Base-by-base conservation (phyloP, 2,329 filamentous ascomycete genomes). In the Diaporthe citri region DNA sequence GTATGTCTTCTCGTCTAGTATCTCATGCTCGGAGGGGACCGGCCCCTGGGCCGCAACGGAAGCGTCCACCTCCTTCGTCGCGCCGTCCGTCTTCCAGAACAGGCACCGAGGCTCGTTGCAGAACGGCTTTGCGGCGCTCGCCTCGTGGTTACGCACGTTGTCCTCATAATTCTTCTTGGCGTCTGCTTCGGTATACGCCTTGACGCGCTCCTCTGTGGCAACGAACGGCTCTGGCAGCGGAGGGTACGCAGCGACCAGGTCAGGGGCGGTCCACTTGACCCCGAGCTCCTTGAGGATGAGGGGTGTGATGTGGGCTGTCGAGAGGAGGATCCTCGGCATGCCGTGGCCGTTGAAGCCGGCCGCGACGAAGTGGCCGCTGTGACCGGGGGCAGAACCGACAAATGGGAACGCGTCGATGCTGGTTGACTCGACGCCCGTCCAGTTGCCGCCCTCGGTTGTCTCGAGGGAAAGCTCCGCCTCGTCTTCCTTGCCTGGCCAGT, bases 261-360 rank as follows among this genome's bases (percentile, higher is more conserved):
- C 62, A 0, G 80, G 81, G 51, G 77, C 55, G 7, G 59, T 78
- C 66, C 79, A 75, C 15, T 79, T 72, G 52, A 78, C 34, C 13
- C 75, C 67, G 17, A 82, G 69, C 6, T 76, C 77, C 8, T 78
- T 69, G 12, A 82, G 64, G 3, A 82, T 71, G 6, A 79, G 74
- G 8, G 79, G 80, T 4, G 77, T 76, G 22, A 82, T 78, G 41
- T 81, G 78, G 1, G 81, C 80, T 0, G 80, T 77, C 1, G 80
- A 80, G 34, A 81, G 78, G 1, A 83, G 75, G 60, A 82, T 81
- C 2, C 81, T 80, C 31, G 81, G 80, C 81, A 82, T 82, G 34
- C 81, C 80, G 46, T 81, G 80, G 8, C 80, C 80, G 15, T 74
- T 77, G 51, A 80, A 81, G 0, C 80, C 80, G 28, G 80, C 80